Conservation (phyloP, 2,329 filamentous ascomycete species). For the Gaeumannomyces tritici region DNA sequence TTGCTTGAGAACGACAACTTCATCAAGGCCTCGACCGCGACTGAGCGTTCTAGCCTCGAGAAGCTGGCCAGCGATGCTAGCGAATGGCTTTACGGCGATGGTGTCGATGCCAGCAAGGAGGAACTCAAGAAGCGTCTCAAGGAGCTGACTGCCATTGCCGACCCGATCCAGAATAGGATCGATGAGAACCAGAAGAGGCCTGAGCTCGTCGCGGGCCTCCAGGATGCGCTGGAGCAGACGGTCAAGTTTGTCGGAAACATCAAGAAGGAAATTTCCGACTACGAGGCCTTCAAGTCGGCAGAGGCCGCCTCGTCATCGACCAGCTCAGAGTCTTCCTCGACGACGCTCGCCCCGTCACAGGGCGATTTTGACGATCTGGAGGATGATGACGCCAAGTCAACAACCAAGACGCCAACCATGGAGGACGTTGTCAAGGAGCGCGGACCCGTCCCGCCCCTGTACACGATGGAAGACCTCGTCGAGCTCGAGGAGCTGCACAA, state of each 20-base stretch:
- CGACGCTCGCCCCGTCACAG: conserved; percentile 34
- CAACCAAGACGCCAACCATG: conserved; percentile 29
- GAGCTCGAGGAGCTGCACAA: conserved; percentile 53
- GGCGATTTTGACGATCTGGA: conserved; percentile 67
- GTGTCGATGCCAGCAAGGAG: conserved; percentile 63
- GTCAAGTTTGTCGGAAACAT: conserved; percentile 61
- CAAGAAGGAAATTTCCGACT: conserved; percentile 59
- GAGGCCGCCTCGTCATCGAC: conserved; percentile 38
- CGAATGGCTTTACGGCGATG: conserved; percentile 88
- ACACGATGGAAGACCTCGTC: conserved; percentile 63
- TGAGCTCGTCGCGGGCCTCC: conserved; percentile 54
- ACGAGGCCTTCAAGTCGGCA: conserved; percentile 51
- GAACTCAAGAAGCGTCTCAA: conserved; percentile 69
- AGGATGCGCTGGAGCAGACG: conserved; percentile 62
- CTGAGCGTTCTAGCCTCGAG: conserved; percentile 57
- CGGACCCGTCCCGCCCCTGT: conserved; percentile 54
- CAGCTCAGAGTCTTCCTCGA: conserved; percentile 24
- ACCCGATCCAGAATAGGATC: conserved; percentile 66
- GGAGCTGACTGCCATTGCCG: conserved; percentile 66
- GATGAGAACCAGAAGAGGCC: conserved; percentile 66
- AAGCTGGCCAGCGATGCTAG: conserved; percentile 59
- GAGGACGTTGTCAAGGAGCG: conserved; percentile 33
- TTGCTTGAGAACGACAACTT: conserved; percentile 72
- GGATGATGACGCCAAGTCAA: conserved; percentile 45
- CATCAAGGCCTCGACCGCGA: conserved; percentile 57